Evolutionary conservation across 148 eudicot species (phyloP).

Genomic region (Camellia lanceoleosa): DNA sequence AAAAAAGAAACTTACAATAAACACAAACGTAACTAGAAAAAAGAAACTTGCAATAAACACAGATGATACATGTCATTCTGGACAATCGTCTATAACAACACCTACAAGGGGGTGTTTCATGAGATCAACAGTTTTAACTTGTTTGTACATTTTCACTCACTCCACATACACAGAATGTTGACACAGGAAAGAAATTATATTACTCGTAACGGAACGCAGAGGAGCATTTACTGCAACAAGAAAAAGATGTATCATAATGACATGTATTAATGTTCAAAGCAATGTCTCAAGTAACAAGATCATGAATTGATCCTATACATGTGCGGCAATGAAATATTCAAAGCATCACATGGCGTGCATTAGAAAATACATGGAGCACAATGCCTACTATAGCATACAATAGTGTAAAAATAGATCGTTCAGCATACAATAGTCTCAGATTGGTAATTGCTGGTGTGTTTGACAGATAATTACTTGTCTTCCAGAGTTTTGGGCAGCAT

Average conservation of each 20-base stretch:
- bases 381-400: not conserved
- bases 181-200: constrained; percentile 14
- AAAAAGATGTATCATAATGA: constrained; percentile 22
- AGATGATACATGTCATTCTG: not conserved
- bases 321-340: not conserved
- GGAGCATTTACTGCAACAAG: constrained; percentile 31
- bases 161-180: constrained; percentile 1
- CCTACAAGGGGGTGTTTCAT: constrained; percentile 5
- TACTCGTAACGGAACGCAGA: constrained; percentile 13
- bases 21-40: not conserved
- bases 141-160: constrained; percentile 12
- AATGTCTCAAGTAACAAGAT: constrained; percentile 4
- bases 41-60: not conserved
- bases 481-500: no score
- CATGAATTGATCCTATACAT: constrained; percentile 10
- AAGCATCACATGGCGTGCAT: not conserved
- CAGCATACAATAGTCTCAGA: no score
- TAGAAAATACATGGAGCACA: not conserved
- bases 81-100: not conserved
- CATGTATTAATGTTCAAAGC: constrained; percentile 9
- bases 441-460: no score
- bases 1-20: not conserved
- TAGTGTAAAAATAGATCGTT: constrained; percentile 6
- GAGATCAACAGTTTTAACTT: not conserved
- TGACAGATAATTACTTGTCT: no score